Evolutionary conservation across 106 monocot genomes (phyloP).

Genomic region (Narthecium ossifragum): DNA sequence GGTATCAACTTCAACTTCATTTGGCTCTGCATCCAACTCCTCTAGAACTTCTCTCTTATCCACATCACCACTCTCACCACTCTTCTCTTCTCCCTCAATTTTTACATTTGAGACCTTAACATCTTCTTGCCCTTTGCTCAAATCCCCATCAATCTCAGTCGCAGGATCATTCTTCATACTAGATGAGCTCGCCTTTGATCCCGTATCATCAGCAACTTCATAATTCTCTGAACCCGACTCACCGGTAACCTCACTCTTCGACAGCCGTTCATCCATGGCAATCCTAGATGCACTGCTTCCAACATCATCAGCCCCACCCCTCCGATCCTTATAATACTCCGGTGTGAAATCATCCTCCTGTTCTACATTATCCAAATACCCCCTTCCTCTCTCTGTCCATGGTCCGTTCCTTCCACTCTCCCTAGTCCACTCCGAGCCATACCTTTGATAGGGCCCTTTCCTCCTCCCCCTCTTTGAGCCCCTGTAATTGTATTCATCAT

Average conservation of each 20-base stretch:
- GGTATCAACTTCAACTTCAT: slow-evolving; percentile 4
- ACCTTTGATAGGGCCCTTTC: slow-evolving; percentile 22
- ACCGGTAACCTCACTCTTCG: slow-evolving; percentile 25
- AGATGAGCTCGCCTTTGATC: slow-evolving; percentile 45
- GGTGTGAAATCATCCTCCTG: slow-evolving; percentile 32
- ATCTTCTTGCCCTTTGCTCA: slow-evolving; percentile 28
- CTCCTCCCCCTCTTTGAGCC: slow-evolving; percentile 20
- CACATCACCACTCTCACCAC: slow-evolving; percentile 12
- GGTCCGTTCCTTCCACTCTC: slow-evolving; percentile 33
- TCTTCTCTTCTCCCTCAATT: slow-evolving; percentile 14
- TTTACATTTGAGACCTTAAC: slow-evolving; percentile 6
- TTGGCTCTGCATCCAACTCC: slow-evolving; percentile 18
- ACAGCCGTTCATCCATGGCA: slow-evolving; percentile 14
- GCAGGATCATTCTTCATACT: slow-evolving; percentile 28
- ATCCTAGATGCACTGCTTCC: slow-evolving; percentile 15
- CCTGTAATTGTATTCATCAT: slow-evolving; percentile 24
- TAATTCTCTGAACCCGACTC: slow-evolving; percentile 31
- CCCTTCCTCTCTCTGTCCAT: slow-evolving; percentile 26
- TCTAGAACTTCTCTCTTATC: slow-evolving; percentile 17
- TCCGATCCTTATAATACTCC: slow-evolving; percentile 29
- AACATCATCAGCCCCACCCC: slow-evolving; percentile 23
- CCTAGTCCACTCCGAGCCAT: slow-evolving; percentile 52
- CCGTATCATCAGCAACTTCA: slow-evolving; percentile 37
- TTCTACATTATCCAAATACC: slow-evolving; percentile 29
- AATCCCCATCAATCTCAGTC: slow-evolving; percentile 18